These are phyloP conservation scores for Cladorrhinum samala DNA, from an alignment of 495 filamentous ascomycete genomes.

Conservation along the genomic window DNA sequence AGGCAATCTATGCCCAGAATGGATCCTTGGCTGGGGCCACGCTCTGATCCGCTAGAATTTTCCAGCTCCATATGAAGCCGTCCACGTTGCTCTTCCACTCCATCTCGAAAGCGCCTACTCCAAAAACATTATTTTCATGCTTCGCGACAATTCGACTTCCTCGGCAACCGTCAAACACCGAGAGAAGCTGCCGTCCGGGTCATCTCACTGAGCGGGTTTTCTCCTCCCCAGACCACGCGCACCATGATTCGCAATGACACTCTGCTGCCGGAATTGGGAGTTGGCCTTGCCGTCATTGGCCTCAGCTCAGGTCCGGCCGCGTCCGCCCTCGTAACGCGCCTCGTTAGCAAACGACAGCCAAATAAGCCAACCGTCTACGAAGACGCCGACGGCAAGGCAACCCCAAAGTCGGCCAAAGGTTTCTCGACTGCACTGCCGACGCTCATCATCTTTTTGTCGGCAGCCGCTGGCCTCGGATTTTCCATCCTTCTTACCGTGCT, in stretches of 20 bases:
- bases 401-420: slow-evolving; percentile 45
- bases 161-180: no score
- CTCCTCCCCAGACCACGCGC: no score
- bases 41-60: no score
- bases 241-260: slow-evolving; percentile 27
- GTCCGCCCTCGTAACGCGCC: slow-evolving; percentile 20
- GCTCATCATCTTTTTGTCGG: slow-evolving; percentile 36
- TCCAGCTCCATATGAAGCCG: no score
- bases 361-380: slow-evolving; percentile 46
- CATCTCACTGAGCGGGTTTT: no score
- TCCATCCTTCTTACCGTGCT: slow-evolving; percentile 41
- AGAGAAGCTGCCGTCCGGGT: no score
- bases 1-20: no score
- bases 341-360: slow-evolving; percentile 25
- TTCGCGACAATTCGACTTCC: no score
- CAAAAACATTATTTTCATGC: no score
- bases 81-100: no score
- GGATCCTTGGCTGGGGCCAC: no score
- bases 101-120: no score
- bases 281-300: slow-evolving; percentile 31
- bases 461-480: slow-evolving; percentile 36
- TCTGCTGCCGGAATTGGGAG: slow-evolving; percentile 23
- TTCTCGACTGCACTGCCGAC: slow-evolving; percentile 49
- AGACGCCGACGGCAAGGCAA: slow-evolving; percentile 59
- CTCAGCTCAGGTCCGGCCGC: slow-evolving; percentile 33